Base-by-base conservation (phyloP, 495 filamentous ascomycete genomes). In the Astrocystis sublimbata region DNA sequence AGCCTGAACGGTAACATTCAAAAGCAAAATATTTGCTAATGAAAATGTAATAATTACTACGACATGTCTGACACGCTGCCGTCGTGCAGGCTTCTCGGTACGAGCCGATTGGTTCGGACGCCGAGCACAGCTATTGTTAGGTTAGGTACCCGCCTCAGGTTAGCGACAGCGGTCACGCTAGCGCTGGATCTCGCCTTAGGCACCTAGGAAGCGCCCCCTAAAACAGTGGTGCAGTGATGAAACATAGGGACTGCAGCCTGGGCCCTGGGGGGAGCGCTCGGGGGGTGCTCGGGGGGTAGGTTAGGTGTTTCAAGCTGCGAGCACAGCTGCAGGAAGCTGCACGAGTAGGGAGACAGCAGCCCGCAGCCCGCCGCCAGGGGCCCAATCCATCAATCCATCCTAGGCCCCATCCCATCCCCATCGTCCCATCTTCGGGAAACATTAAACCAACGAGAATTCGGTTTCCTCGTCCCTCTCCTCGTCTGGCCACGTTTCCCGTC, bases 241-340 rank as follows among this genome's bases (percentile, higher is more conserved):
- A 56, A 56, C 52, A 56, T 35, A 26, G 19, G 30, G 51, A 26
- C 46, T 30, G 46, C 46, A 30, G 46, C 46, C 46, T 26, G n/a
- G 46, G 26, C n/a, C n/a, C n/a, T n/a, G n/a, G n/a, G n/a, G n/a
- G n/a, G n/a, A n/a, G n/a, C n/a, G n/a, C 33, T 13, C 13, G 33
- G 33, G 13, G 33, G 6, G 13, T 13, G 6, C 33, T 13, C 33
- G 6, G 6, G 33, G 13, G 13, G 13, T 13, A 13, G 49, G 49
- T 66, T 62, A 65, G 41, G 65, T 65, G 69, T 71, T 69, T 71
- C 69, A 71, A 71, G 65, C 51, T n/a, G n/a, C n/a, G n/a, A n/a
- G n/a, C n/a, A n/a, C n/a, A n/a, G n/a, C n/a, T n/a, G n/a, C n/a
- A n/a, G n/a, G n/a, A n/a, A n/a, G n/a, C n/a, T n/a, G n/a, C n/a